phyloP scores from a whole-genome alignment of 805 yeast species.

The Jamesozyma piceae region DNA sequence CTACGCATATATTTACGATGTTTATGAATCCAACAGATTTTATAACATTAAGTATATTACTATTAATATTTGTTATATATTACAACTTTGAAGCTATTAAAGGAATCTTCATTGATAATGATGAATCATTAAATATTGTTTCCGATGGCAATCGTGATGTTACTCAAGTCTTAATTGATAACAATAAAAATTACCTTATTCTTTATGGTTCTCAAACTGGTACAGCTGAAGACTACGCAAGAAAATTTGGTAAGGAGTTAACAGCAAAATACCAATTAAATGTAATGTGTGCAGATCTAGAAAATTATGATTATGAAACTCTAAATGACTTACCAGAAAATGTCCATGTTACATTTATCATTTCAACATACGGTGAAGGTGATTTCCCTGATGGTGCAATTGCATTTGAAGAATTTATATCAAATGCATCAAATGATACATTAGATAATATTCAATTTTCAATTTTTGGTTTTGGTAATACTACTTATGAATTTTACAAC shows the following conservation, averaged over 20 bases:
- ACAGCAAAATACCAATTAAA: constrained; percentile 70
- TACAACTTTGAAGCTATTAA: constrained; percentile 6
- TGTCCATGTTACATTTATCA: constrained; percentile 59
- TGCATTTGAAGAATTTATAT: constrained; percentile 62
- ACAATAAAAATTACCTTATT: constrained; percentile 67
- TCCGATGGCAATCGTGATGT: constrained; percentile 46
- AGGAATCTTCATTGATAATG: constrained; percentile 28
- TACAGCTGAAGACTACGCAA: constrained; percentile 94
- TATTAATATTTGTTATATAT: constrained; percentile 4
- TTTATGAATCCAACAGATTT: constrained; percentile 61
- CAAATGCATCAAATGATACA: constrained; percentile 40
- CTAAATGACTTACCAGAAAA: constrained; percentile 54
- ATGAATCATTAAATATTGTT: constrained; percentile 29
- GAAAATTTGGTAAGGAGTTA: constrained; percentile 82
- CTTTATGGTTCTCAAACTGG: constrained; percentile 96
- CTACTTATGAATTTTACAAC: constrained; percentile 87
- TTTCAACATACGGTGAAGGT: constrained; percentile 97
- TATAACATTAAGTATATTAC: constrained; percentile 44
- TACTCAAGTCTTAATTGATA: constrained; percentile 45
- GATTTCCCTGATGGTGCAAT: constrained; percentile 95
- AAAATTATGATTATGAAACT: constrained; percentile 77
- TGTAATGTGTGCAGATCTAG: constrained; percentile 79
- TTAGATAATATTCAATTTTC: constrained; percentile 50
- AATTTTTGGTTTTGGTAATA: constrained; percentile 88
- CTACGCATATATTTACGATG: no score